Percentiles rank a stretch among this genome's conserved stretches.
Evolutionary conservation across 441 rosid species (phyloP).

Genomic region (Gossypium lobatum): DNA sequence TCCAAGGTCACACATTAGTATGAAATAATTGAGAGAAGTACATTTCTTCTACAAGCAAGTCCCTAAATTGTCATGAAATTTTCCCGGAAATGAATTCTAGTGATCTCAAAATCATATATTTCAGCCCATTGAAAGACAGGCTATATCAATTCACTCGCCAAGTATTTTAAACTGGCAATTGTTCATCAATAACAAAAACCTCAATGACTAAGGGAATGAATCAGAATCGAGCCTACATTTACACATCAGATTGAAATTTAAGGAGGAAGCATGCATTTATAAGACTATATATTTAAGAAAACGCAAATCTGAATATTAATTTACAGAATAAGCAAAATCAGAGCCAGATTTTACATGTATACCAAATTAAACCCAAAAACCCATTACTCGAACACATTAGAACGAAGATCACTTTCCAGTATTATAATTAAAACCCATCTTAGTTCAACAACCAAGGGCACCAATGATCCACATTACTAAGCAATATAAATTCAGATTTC

Average conservation of each 20-base stretch:
- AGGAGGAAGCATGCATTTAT: neutral
- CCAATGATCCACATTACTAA: slow-evolving; percentile 4
- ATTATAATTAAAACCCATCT: neutral
- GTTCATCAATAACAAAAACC: neutral
- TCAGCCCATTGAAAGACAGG: neutral
- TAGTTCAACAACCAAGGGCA: neutral
- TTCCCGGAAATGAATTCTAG: neutral
- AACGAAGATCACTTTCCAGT: neutral
- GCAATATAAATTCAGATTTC: slow-evolving; percentile 4
- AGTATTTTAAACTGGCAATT: neutral
- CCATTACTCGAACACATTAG: neutral
- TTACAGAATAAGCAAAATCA: neutral
- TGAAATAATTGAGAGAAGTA: neutral
- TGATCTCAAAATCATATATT: neutral
- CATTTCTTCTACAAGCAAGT: neutral
- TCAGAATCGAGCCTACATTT: neutral
- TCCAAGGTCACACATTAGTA: neutral
- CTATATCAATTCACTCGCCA: neutral
- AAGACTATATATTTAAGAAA: neutral
- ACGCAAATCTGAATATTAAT: neutral
- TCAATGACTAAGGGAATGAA: neutral
- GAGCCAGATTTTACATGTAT: neutral
- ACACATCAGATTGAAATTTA: neutral
- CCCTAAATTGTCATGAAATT: neutral
- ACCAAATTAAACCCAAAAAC: neutral